These are phyloP conservation scores for Eucalyptus cloeziana DNA, from an alignment of 345 rosid species.

Conservation along the genomic window DNA sequence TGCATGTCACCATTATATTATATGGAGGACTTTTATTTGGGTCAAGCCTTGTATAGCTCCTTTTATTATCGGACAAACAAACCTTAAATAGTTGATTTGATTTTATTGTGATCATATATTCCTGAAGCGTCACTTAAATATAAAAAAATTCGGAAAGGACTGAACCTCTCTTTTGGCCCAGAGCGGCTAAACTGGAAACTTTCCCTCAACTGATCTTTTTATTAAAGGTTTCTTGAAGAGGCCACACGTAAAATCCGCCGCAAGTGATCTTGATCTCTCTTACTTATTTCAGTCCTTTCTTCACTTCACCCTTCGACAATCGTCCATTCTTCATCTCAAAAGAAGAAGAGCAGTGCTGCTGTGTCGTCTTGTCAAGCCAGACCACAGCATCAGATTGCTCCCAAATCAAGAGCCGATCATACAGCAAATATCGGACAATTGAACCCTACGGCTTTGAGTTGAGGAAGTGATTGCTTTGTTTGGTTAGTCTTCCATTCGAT, in stretches of 20 bases:
- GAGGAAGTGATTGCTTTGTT: no score
- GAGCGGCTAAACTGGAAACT: background rate
- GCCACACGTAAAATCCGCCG: background rate
- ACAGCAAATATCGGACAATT: background rate
- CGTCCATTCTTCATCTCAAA: background rate
- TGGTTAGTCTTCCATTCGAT: background rate
- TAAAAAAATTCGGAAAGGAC: background rate
- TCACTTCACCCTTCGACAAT: background rate
- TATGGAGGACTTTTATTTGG: no score
- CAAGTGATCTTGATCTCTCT: background rate
- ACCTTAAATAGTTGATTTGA: no score
- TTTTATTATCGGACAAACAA: no score
- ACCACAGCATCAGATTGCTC: background rate
- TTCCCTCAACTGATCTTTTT: background rate
- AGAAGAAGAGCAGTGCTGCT: background rate
- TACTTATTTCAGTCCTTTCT: background rate
- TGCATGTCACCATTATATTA: no score
- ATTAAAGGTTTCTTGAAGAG: background rate
- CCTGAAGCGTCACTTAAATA: background rate
- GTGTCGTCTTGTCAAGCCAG: background rate
- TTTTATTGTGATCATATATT: no score
- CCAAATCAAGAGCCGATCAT: background rate
- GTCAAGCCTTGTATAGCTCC: no score
- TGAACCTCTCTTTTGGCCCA: background rate
- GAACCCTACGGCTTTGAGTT: background rate